Conservation (phyloP, 306 rosid genomes). For the Cyamopsis tetragonoloba region DNA sequence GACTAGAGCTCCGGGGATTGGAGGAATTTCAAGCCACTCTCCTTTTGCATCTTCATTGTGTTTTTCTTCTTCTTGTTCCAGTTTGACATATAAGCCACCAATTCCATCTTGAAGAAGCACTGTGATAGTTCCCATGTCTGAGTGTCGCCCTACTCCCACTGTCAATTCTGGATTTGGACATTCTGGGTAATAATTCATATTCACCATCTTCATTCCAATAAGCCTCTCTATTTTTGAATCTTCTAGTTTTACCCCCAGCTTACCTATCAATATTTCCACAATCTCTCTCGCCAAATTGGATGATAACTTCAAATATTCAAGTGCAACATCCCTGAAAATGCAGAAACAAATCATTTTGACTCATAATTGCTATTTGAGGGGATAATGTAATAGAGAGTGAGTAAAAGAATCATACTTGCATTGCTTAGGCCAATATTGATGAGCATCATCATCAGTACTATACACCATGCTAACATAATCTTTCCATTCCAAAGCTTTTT, state of each 20-base stretch:
- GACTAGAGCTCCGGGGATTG: slow-evolving; percentile 57
- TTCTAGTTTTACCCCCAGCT: slow-evolving; percentile 38
- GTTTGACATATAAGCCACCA: slow-evolving; percentile 60
- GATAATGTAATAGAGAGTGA: too few relatives aligned
- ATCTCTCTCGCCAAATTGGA: slow-evolving; percentile 36
- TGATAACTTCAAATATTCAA: slow-evolving; percentile 50
- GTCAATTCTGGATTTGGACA: slow-evolving; percentile 80
- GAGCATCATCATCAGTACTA: slow-evolving; percentile 51
- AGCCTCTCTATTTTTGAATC: slow-evolving; percentile 42
- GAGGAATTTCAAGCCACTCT: slow-evolving; percentile 59
- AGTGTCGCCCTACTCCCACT: slow-evolving; percentile 69
- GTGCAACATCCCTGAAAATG: slow-evolving; percentile 41
- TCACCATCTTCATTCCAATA: slow-evolving; percentile 38
- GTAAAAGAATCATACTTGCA: slow-evolving; percentile 49
- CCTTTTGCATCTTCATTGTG: slow-evolving; percentile 21
- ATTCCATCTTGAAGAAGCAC: slow-evolving; percentile 65
- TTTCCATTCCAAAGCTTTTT: slow-evolving; percentile 64
- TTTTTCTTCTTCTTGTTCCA: slow-evolving; percentile 40
- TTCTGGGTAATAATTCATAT: slow-evolving; percentile 63
- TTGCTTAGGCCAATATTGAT: slow-evolving; percentile 43
- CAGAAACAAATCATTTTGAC: neutral
- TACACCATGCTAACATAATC: slow-evolving; percentile 54
- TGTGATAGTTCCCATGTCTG: slow-evolving; percentile 57
- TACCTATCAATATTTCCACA: slow-evolving; percentile 32
- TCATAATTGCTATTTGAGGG: neutral